Evolutionary conservation across 129 eudicot species (phyloP), one percentile per base, ranked within the genome.

Genomic region (Gnaphalium uliginosum): DNA sequence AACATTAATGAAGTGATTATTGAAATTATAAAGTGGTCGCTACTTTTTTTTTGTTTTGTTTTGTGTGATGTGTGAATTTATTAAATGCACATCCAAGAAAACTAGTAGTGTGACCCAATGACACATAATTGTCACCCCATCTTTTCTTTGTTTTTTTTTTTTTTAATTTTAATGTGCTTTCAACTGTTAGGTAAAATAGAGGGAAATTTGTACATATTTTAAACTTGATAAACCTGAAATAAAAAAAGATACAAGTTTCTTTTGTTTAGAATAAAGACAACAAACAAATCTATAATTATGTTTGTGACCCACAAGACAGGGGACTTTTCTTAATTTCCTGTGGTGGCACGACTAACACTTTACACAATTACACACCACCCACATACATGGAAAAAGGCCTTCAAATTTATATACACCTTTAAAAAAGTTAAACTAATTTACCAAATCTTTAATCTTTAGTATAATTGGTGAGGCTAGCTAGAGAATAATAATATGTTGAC

Each of bases 1-100:
- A 63, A 63, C 72, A 48, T n/a, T 63, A 26, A 26, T 19, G 46
- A 74, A 74, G 43, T 61, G 69, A 37, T 74, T 61, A 60, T 61
- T 74, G 71, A 14, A 46, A 62, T 18, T 27, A 46, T 63, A 26
- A 39, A 23, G 70, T 39, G 70, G 78, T 74, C 78, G 53, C n/a
- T 61, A 74, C 78, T 60, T 74, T 29, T 29, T 29, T 29, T 2
- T 2, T 29, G 32, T 4, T 29, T 4, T 29, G 4, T 29, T 29
- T 29, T 59, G 56, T 25, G 25, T 9, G 59, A 29, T 18, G n/a
- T n/a, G n/a, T n/a, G 48, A 8, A 73, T 39, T 39, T 6, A 59
- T 39, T 46, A 46, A 32, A 58, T 73, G 39, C 24, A 7, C 25
- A 26, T 23, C 22, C 15, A 66, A 18, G 27, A 32, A 66, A 33